Base-by-base conservation (phyloP, 768 basidiomycete species). In the Trametes coccinea region DNA sequence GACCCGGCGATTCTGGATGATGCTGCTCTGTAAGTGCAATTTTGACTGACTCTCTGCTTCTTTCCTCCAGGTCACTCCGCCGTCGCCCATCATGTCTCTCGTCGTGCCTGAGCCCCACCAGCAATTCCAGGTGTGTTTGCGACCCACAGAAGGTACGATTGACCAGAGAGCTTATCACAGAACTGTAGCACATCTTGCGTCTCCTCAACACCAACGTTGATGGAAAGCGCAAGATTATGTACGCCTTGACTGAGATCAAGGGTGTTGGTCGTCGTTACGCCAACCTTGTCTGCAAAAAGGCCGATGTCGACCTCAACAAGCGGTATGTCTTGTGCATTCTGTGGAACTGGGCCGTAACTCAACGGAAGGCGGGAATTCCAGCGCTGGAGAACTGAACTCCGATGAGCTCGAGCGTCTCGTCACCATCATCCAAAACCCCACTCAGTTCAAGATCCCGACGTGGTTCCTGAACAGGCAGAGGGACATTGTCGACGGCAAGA, bases 401-500 rank as follows among this genome's bases (percentile, higher is more conserved):
- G 97, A 99, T 73, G 97, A 99, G 79, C 88, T 99, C 56, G 97
- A 99, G 81, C 94, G 97, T 60, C 84, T 99, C 67, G 97, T 99
- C 67, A 98, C 92, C 61, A 98, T 99, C 78, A 96, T 99, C 76
- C 97, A 98, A 81, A 98, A 95, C 80, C 97, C 97, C 33, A 90
- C 91, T 6, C 96, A 98, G 77, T 99, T 96, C 89, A 99, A 99
- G 84, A 97, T 99, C 75, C 97, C 97, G 16, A 85, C 87, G 44
- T 99, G 96, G 96, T 98, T 99, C 86, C 78, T 98, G 76, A 99
- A 98, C 86, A 93, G 97, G 78, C 97, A 98, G 77, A 93, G 93
- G 77, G 96, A 98, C 74, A 94, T 97, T 56, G 86, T 93, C 64
- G 97, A 98, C 68, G 97, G 97, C 75, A 98, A 98, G 80, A 88